Evolutionary conservation across 2,329 filamentous ascomycete genomes (phyloP), one percentile per base, ranked within the genome.

Genomic region (Pleomassaria siparia): DNA sequence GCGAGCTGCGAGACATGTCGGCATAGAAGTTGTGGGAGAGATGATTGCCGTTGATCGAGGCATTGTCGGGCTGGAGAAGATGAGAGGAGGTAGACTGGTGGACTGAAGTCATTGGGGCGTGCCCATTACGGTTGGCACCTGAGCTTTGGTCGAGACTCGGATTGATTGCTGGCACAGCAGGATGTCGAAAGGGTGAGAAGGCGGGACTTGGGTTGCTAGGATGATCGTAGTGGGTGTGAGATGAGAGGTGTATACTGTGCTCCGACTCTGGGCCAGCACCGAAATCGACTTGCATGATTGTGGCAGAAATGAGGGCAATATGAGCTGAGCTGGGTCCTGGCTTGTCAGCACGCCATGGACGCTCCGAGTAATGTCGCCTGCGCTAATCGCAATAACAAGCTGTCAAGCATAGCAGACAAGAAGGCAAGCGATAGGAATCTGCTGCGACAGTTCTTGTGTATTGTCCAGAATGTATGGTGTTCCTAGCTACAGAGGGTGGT

Each of bases 251-350:
- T 28, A 66, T 57, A 47, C 52, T 59, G 53, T 67, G 62, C 43
- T 66, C 62, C 56, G 64, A 56, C 55, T 66, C 64, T 58, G 51
- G 52, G 41, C 60, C 58, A 33, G 60, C 58, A 56, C 60, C 60
- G 59, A 63, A 71, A 60, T 69, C 66, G 57, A 70, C 66, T 54
- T 71, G 67, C 67, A 71, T 70, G 62, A 54, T 66, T 61, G 45
- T 55, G 51, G 51, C 40, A 47, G 53, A 53, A 44, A 51, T 50
- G 43, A 53, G 57, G 54, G 55, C 53, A 51, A 56, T 58, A 53
- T 59, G 50, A 52, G 55, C 51, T 46, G 50, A 49, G 36, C 37
- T 52, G 49, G 37, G 54, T n/a, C n/a, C n/a, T n/a, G 20, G 55
- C 54, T 52, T 41, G 56, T 69, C 63, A 65, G 60, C 59, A 53